These are phyloP conservation scores for Starmerella potacharoeniae DNA, from an alignment of 805 yeast genomes.

Conservation along the genomic window DNA sequence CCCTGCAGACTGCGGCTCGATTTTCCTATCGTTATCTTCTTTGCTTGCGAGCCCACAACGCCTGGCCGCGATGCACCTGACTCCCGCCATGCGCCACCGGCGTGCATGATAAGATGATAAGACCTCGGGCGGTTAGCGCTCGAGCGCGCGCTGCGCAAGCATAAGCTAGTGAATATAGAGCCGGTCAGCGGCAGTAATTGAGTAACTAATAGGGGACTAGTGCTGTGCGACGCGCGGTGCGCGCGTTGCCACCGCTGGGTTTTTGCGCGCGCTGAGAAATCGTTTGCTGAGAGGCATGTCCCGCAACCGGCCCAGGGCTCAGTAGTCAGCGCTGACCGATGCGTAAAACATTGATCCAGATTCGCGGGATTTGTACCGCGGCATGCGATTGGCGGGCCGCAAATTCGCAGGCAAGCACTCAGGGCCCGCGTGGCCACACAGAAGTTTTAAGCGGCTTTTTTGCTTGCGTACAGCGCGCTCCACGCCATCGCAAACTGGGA, in stretches of 20 bases:
- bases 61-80: neutral
- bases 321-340: too few species aligned
- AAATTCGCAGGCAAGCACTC: too few species aligned
- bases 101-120: constrained; percentile 3
- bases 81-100: neutral
- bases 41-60: neutral
- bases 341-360: too few species aligned
- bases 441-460: neutral
- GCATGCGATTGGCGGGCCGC: too few species aligned
- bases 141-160: neutral
- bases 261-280: neutral
- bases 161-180: too few species aligned
- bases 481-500: neutral
- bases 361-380: too few species aligned
- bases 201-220: too few species aligned
- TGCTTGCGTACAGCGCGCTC: neutral
- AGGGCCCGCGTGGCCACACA: too few species aligned
- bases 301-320: too few species aligned
- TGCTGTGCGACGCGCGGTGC: too few species aligned
- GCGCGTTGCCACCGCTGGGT: neutral
- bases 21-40: neutral
- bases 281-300: neutral
- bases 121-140: neutral
- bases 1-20: too few species aligned
- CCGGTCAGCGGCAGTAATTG: too few species aligned